Evolutionary conservation across 106 monocot species (phyloP), one percentile per base, ranked within the genome.

Genomic region (Apostasia shenzhenica): DNA sequence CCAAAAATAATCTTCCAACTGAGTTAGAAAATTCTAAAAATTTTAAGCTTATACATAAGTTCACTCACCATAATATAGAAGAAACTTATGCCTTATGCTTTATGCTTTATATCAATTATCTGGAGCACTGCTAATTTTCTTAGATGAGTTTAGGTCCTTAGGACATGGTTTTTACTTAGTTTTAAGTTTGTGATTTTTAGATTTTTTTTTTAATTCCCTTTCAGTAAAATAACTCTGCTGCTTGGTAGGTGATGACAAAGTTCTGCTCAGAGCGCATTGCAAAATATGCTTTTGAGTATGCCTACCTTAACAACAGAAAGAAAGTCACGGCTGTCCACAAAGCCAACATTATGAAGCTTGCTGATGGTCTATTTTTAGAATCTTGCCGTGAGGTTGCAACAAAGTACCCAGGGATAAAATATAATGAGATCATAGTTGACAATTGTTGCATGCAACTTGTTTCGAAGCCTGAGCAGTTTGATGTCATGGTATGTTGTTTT

Each of bases 401-500:
- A 42, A 77, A 77, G 46, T 84, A 84, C 63, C 84, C 81, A 3
- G 80, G 84, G 42, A 84, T 84, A 38, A 77, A 84, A 48, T 84
- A 81, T 60, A 84, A 84, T 67, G 84, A 84, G 65, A 81, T 84
- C 61, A 81, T 84, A 66, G 81, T 84, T 14, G 81, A 84, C 66
- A 84, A 84, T 58, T 84, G 84, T 48, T 84, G 81, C 61, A 84
- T 84, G 84, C 84, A 84, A 54, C 84, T 84, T 70, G 84, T 84
- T 67, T 77, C 84, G 37, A 84, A 84, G 74, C 84, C 81, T 37
- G 81, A 84, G 60, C 84, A 81, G 70, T 84, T 81, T 74, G 81
- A 84, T 74, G 84, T 84, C 42, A 84, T 84, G 84, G 84, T 84
- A 73, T 76, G 66, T 42, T 66, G 5, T 61, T 52, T 26, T 26